Base-by-base conservation (phyloP, 352 stramenopile genomes). In the Phytopythium boreale region DNA sequence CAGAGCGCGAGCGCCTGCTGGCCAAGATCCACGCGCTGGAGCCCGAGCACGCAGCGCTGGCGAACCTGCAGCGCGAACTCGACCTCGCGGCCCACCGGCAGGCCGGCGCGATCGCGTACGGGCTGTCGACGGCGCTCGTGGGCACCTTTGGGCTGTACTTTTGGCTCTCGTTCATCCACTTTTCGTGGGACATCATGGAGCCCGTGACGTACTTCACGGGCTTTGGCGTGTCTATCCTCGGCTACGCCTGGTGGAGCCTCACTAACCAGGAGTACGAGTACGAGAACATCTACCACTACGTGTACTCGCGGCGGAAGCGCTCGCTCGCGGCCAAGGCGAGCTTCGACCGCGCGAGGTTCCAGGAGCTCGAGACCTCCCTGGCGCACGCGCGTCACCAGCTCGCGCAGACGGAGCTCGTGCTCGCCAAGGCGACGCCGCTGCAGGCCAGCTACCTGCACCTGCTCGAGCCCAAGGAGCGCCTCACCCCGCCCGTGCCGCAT, bases 141-240 rank as follows among this genome's bases (percentile, higher is more conserved):
- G 84, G 84, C 53, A 80, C 76, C n/a, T 92, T 93, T 39, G 82
- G 82, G 2, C 73, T 94, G 22, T 96, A 96, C 76, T 93, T 92
- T 34, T 96, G 83, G 82, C 75, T 96, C 36, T 88, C 84, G 57
- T 95, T 95, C 67, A 89, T 95, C 64, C 81, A 96, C 68, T 93
- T 94, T 59, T 94, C 86, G 53, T 96, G 86, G 88, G 86, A 95
- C 64, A 96, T 95, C 61, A 96, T 96, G 88, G 88, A 96, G 65
- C 88, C 88, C 0, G 86, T 96, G 65, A 96, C 86, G 66, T 96
- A 96, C 72, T 93, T 95, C 62, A 94, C 84, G 14, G 88, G 87
- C 34, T 93, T 93, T 61, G 86, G 82, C 36, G 75, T 92, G 56
- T 88, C 74, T 24, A 80, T 96, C 56, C 60, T 94, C 20, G 80